Evolutionary conservation across 805 yeast species (phyloP), one percentile per base, ranked within the genome.

Genomic region (Hanseniaspora clermontiae): DNA sequence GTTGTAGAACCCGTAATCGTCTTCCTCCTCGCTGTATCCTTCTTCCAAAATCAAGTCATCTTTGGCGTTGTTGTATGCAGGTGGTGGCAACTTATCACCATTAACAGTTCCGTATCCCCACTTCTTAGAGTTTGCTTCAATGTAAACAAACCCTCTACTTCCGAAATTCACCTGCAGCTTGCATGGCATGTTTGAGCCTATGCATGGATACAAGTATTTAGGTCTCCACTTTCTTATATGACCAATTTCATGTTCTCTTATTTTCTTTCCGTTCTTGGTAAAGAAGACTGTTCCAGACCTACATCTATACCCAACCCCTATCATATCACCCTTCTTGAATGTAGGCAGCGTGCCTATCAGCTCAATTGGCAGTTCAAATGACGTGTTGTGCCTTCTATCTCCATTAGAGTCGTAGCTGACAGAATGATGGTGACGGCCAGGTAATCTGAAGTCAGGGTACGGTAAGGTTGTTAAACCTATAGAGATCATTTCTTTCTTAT

Each of bases 41-140:
- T 63, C 55, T 38, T 85, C 96, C 32, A 91, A 70, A 55, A 91
- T 68, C 4, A 89, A 80, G 66, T 90, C 96, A 49, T 82, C 82
- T 47, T 79, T 81, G 63, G 82, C 89, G 57, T 82, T 80, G 50
- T 87, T 86, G 69, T 91, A 91, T 10, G 93, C 83, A 1, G 98
- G 98, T 2, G 97, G 96, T 5, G 97, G 95, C 3, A 95, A 84
- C 58, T 89, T 84, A 50, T 77, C 78, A 1, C 97, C 98, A 61
- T 83, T 86, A 42, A 84, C 75, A 2, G 93, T 91, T n/a, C 95
- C 96, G 63, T 84, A 83, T 6, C 96, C 95, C 96, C 96, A 89
- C 66, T 86, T 88, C 66, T 89, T 89, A 40, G 90, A 95, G 65
- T 89, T 88, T 1, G 87, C 96, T 66, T 90, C 96, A 50, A 90